Evolutionary conservation across 148 eudicot genomes (phyloP).

Genomic region (Beta vulgaris): DNA sequence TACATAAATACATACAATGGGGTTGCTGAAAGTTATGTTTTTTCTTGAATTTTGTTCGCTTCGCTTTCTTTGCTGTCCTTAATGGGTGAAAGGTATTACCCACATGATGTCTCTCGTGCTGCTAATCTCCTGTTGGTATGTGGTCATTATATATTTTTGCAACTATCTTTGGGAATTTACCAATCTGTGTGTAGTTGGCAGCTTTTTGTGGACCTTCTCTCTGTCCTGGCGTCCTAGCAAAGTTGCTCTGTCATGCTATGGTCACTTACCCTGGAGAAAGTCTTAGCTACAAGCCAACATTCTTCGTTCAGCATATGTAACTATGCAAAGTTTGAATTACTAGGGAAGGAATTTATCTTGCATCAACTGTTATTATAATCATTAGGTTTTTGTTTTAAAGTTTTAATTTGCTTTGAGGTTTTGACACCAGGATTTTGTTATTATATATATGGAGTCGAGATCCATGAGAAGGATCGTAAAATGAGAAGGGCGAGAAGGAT

Average conservation of each 20-base stretch:
- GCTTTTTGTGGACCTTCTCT: background rate
- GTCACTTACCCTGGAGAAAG: background rate
- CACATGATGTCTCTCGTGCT: constrained; percentile 91
- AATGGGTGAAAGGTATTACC: constrained; percentile 68
- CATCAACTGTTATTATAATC: background rate
- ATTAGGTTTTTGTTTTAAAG: background rate
- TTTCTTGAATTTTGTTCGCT: too few species aligned
- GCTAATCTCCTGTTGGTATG: constrained; percentile 87
- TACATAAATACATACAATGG: background rate
- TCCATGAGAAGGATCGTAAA: too few species aligned
- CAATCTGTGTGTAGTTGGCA: background rate
- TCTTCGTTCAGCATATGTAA: background rate
- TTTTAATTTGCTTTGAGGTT: background rate
- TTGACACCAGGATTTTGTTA: background rate
- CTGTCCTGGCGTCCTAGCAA: background rate
- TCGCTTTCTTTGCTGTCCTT: constrained; percentile 39
- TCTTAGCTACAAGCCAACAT: background rate
- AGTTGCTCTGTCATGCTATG: background rate
- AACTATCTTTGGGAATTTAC: background rate
- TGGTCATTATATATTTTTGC: constrained; percentile 2
- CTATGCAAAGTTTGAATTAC: background rate
- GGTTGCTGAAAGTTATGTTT: constrained; percentile 12
- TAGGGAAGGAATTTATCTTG: background rate
- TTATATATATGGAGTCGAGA: too few species aligned
- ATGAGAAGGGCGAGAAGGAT: too few species aligned